Evolutionary conservation across 331 rosid species (phyloP).

Genomic region (Malus hybrid): DNA sequence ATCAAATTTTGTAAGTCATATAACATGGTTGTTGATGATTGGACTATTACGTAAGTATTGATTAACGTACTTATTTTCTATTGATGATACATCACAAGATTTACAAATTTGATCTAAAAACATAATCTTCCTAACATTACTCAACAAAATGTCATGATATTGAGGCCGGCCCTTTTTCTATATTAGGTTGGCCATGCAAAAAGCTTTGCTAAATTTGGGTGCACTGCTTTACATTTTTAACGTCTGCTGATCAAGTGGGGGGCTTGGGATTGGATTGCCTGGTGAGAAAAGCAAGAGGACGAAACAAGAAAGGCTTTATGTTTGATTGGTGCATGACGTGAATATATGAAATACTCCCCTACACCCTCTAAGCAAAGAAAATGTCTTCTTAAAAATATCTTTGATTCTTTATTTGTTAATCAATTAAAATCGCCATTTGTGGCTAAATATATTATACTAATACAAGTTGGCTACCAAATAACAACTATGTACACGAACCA

Average conservation of each 20-base stretch:
- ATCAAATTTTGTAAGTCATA: too few relatives aligned
- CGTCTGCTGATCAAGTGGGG: background rate
- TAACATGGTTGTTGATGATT: too few relatives aligned
- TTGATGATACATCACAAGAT: too few relatives aligned
- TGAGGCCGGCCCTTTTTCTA: background rate
- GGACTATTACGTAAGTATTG: too few relatives aligned
- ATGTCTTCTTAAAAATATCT: background rate
- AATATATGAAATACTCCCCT: background rate
- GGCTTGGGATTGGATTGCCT: background rate
- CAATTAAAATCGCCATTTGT: background rate
- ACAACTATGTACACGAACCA: background rate
- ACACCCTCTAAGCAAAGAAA: background rate
- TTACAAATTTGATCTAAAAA: too few relatives aligned
- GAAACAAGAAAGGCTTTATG: background rate
- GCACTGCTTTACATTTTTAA: background rate
- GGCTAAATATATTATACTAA: background rate
- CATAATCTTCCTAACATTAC: too few relatives aligned
- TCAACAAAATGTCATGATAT: background rate
- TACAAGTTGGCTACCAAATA: background rate
- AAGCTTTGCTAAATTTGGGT: constrained; percentile 3
- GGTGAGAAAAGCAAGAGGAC: background rate
- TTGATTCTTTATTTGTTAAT: background rate
- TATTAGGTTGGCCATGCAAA: background rate
- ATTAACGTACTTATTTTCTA: too few relatives aligned
- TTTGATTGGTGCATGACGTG: background rate